Conservation (phyloP, 1,139 yeast species). For the Nakaseomyces glabratus region DNA sequence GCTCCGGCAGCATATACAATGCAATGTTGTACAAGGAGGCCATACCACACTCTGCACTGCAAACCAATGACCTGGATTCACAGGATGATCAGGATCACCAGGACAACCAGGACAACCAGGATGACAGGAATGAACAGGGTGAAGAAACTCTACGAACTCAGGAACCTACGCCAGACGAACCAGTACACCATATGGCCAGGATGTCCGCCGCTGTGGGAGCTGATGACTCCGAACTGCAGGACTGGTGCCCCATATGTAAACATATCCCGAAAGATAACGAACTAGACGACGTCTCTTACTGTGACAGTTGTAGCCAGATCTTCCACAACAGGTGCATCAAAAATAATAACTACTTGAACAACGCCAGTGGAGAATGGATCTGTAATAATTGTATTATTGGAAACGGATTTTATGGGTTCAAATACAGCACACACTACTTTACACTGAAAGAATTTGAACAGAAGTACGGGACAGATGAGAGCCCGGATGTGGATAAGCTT, state of each 20-base stretch:
- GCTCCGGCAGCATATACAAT: slow-evolving; percentile 3
- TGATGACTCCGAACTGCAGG: slow-evolving; percentile 32
- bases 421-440: slow-evolving; percentile 57
- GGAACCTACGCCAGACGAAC: too few species aligned
- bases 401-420: slow-evolving; percentile 84
- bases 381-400: slow-evolving; percentile 79
- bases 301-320: slow-evolving; percentile 66
- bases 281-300: slow-evolving; percentile 20
- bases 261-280: neutral
- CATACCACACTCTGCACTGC: slow-evolving; percentile 12
- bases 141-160: too few species aligned
- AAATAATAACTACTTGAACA: slow-evolving; percentile 11
- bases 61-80: too few species aligned
- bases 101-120: too few species aligned
- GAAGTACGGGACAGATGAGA: slow-evolving; percentile 30
- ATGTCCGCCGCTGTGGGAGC: too few species aligned
- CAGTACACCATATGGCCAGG: too few species aligned
- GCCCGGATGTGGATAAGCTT: slow-evolving; percentile 32
- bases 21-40: slow-evolving; percentile 3
- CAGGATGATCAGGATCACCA: too few species aligned
- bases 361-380: slow-evolving; percentile 62
- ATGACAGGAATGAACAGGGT: too few species aligned
- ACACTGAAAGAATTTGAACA: slow-evolving; percentile 50
- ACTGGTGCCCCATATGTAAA: slow-evolving; percentile 16
- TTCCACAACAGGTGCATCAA: slow-evolving; percentile 38